These are phyloP conservation scores for Umbellularia californica DNA, from an alignment of 164 flowering plant genomes.

Conservation along the genomic window DNA sequence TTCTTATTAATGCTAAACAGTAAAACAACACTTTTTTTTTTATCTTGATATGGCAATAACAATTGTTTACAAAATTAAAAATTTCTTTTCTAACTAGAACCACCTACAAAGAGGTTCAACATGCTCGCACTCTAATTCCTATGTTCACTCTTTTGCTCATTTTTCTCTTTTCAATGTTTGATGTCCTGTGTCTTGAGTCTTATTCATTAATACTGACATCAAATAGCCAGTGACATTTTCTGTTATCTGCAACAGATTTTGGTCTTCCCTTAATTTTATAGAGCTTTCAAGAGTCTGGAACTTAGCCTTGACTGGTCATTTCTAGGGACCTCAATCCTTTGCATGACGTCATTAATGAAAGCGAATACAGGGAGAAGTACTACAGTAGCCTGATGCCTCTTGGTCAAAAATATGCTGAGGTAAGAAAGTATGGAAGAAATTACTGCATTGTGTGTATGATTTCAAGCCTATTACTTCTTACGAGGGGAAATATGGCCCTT, in stretches of 20 bases:
- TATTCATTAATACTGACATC: not conserved
- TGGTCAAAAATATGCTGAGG: conserved; percentile 69
- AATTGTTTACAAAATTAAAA: not conserved
- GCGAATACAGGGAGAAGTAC: conserved; percentile 76
- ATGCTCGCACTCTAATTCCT: not conserved
- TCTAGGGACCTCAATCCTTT: conserved; percentile 94
- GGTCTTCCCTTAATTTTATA: conserved; percentile 12
- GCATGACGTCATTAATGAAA: conserved; percentile 50
- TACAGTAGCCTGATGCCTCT: conserved; percentile 62
- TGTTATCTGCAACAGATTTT: conserved; percentile 14
- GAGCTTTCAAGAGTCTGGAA: conserved; percentile 13
- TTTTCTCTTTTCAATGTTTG: not conserved
- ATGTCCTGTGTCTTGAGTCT: not conserved
- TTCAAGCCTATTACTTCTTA: not conserved
- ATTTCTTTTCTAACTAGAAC: too few relatives aligned
- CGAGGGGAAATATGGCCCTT: too few relatives aligned
- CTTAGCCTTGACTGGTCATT: conserved; percentile 18
- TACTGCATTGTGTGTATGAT: conserved; percentile 3
- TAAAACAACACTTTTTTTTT: too few relatives aligned
- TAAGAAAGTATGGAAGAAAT: conserved; percentile 18
- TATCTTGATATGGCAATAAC: not conserved
- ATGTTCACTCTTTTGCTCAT: not conserved
- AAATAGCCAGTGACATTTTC: conserved; percentile 6
- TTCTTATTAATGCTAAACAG: not conserved
- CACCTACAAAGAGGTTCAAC: not conserved